Evolutionary conservation across 2,329 filamentous ascomycete genomes (phyloP).

Genomic region (Fusarium hostae): DNA sequence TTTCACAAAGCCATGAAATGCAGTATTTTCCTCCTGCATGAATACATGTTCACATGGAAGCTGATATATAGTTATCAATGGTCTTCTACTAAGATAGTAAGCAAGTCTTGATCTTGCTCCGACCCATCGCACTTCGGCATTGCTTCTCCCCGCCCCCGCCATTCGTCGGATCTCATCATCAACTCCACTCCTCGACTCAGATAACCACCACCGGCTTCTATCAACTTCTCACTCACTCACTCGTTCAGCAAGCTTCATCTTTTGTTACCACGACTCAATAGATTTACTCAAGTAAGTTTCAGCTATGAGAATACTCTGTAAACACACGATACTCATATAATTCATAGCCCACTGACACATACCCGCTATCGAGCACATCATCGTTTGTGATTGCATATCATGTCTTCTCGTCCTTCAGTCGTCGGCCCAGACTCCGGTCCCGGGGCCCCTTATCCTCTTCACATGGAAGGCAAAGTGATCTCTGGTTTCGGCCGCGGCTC

Average conservation of each 20-base stretch:
- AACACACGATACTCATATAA: background rate
- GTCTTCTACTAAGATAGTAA: constrained; percentile 2
- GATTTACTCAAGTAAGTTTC: background rate
- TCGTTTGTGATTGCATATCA: constrained; percentile 21
- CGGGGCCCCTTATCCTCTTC: constrained; percentile 81
- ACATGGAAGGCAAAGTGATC: constrained; percentile 87
- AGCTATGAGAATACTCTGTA: background rate
- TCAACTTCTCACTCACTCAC: constrained; percentile 9
- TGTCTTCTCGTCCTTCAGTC: constrained; percentile 69
- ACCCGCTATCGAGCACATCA: background rate
- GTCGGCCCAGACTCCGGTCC: constrained; percentile 81
- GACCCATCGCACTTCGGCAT: constrained; percentile 27
- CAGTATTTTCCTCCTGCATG: background rate
- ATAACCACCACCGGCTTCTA: constrained; percentile 29
- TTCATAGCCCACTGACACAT: background rate
- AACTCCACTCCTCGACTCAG: constrained; percentile 17
- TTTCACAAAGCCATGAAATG: background rate
- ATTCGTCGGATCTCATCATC: constrained; percentile 25
- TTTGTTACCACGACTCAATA: background rate
- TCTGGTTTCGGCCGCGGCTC: constrained; percentile 94
- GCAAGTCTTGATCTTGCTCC: constrained; percentile 15
- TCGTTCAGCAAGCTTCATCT: constrained; percentile 1
- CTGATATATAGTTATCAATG: background rate
- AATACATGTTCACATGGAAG: background rate
- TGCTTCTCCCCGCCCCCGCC: constrained; percentile 31